These are phyloP conservation scores for Suhomyces bribrorum DNA, from an alignment of 1,139 yeast genomes.

Conservation along the genomic window DNA sequence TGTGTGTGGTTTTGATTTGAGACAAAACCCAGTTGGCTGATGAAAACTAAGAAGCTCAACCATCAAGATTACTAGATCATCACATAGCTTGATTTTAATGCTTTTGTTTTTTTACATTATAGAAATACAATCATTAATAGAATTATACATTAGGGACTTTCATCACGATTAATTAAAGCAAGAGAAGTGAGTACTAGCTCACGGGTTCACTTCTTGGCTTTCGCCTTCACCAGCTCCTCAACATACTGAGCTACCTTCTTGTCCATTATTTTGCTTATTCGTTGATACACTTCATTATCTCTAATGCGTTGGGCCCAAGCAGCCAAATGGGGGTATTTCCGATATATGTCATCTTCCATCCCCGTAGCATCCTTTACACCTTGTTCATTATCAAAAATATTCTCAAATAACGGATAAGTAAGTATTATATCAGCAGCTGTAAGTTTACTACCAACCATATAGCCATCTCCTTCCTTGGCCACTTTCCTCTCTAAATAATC, in stretches of 20 bases:
- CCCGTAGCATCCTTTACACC: slow-evolving; percentile 38
- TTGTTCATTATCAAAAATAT: slow-evolving; percentile 42
- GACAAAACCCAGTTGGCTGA: too few relatives aligned
- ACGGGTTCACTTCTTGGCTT: slow-evolving; percentile 2
- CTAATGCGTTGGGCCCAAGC: slow-evolving; percentile 42
- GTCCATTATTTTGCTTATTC: slow-evolving; percentile 32
- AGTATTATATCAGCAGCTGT: slow-evolving; percentile 63
- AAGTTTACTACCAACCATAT: slow-evolving; percentile 55
- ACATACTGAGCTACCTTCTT: slow-evolving; percentile 22
- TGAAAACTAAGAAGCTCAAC: too few relatives aligned
- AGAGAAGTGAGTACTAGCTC: too few relatives aligned
- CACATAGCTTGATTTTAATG: too few relatives aligned
- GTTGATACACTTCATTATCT: slow-evolving; percentile 34
- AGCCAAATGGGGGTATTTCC: slow-evolving; percentile 33
- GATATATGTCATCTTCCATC: slow-evolving; percentile 34
- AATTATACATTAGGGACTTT: background rate
- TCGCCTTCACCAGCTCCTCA: slow-evolving; percentile 1
- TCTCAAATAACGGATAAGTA: slow-evolving; percentile 45
- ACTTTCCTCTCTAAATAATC: slow-evolving; percentile 44
- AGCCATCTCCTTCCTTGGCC: slow-evolving; percentile 43
- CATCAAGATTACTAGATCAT: too few relatives aligned
- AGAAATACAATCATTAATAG: too few relatives aligned
- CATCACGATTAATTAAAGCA: too few relatives aligned
- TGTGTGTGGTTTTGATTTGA: too few relatives aligned
- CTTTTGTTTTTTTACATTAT: too few relatives aligned